These are phyloP conservation scores for Candida methanosorbosa DNA, from an alignment of 805 yeast species.

Conservation along the genomic window DNA sequence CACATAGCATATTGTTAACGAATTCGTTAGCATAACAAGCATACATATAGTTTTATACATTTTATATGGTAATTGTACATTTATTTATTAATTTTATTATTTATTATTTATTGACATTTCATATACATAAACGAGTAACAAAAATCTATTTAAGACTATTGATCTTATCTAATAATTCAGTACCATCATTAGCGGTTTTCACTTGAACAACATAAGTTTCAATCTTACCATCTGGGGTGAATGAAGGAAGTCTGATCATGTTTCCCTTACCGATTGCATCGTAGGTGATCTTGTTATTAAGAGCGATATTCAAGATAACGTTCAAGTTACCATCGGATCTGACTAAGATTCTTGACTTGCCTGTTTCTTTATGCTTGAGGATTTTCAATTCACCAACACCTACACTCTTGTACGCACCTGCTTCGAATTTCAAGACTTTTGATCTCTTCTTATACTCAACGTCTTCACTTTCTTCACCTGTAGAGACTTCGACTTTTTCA, in stretches of 20 bases:
- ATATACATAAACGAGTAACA: neutral
- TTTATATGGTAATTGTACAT: too few species aligned
- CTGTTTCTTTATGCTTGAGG: slow-evolving; percentile 48
- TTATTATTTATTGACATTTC: neutral
- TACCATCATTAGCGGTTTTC: slow-evolving; percentile 66
- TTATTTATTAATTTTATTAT: neutral
- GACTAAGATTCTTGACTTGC: slow-evolving; percentile 62
- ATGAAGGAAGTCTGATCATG: slow-evolving; percentile 56
- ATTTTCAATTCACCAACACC: slow-evolving; percentile 84
- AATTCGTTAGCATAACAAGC: neutral
- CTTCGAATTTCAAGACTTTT: slow-evolving; percentile 55
- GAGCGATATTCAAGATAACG: slow-evolving; percentile 59
- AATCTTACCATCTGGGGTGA: slow-evolving; percentile 46
- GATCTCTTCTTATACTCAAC: slow-evolving; percentile 56
- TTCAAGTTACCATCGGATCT: slow-evolving; percentile 88
- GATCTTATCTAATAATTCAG: slow-evolving; percentile 32
- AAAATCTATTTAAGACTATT: too few species aligned
- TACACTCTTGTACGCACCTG: slow-evolving; percentile 42
- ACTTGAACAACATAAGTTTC: slow-evolving; percentile 68
- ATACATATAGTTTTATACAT: neutral
- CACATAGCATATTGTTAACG: neutral
- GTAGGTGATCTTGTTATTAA: slow-evolving; percentile 53
- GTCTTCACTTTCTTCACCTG: slow-evolving; percentile 85
- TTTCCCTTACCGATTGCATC: slow-evolving; percentile 56
- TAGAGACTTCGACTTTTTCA: slow-evolving; percentile 46